Percentiles rank a stretch among this genome's conserved stretches.
phyloP scores from a whole-genome alignment of 768 basidiomycete species.

The Russula olivacea region DNA sequence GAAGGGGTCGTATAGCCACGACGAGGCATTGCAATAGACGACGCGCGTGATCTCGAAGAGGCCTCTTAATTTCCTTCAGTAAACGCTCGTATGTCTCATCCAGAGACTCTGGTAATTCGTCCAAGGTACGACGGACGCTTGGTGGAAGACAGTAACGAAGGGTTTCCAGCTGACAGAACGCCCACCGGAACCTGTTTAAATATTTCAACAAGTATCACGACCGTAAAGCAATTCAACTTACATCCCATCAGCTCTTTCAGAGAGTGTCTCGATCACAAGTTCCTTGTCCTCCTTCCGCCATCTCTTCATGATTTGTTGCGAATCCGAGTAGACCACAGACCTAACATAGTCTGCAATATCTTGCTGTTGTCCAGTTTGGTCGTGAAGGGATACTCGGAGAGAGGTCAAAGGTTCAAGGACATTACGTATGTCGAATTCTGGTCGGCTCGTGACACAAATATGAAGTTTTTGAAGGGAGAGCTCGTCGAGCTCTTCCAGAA shows the following conservation, averaged over 20 bases:
- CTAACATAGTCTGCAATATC: not conserved
- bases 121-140: not conserved
- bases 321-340: not conserved
- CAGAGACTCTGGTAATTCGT: not conserved
- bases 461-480: not conserved
- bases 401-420: not conserved
- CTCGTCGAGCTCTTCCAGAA: not conserved
- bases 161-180: not conserved
- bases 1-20: not conserved
- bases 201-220: not conserved
- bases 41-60: not conserved
- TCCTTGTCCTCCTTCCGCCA: not conserved
- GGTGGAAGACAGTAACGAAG: constrained; percentile 3
- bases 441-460: constrained; percentile 5
- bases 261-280: not conserved
- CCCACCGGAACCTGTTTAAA: constrained; percentile 4
- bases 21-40: constrained; percentile 9
- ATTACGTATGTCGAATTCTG: not conserved
- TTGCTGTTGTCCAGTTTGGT: constrained; percentile 2
- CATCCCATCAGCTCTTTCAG: constrained; percentile 11
- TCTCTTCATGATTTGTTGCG: not conserved
- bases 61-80: not conserved
- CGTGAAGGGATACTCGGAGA: not conserved
- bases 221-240: not conserved
- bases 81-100: constrained; percentile 4